Percentiles rank a stretch among this genome's conserved stretches.
Conservation (phyloP, 352 stramenopile genomes). For the Phytopythium kandeliae region DNA sequence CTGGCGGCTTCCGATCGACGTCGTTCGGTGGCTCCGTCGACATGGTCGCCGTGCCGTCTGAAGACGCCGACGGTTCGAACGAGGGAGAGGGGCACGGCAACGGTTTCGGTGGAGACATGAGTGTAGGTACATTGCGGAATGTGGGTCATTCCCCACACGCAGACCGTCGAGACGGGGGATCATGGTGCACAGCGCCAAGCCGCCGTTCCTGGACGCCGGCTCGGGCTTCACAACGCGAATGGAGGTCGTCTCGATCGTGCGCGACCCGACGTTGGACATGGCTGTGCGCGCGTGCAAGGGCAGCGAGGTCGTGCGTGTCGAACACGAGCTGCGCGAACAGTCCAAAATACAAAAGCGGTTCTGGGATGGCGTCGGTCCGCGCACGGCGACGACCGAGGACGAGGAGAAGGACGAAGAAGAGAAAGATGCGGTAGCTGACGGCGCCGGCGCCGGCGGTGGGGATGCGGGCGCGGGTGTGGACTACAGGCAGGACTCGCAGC, state of each 20-base stretch:
- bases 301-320: slow-evolving; percentile 75
- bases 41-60: too few relatives aligned
- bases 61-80: too few relatives aligned
- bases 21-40: too few relatives aligned
- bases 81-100: too few relatives aligned
- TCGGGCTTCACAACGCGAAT: slow-evolving; percentile 94
- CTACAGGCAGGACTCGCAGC: slow-evolving; percentile 94
- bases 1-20: too few relatives aligned
- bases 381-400: slow-evolving; percentile 84
- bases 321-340: slow-evolving; percentile 68
- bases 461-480: slow-evolving; percentile 61
- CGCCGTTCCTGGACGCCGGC: slow-evolving; percentile 94
- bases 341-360: slow-evolving; percentile 98
- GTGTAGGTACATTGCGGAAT: too few relatives aligned
- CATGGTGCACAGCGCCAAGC: slow-evolving; percentile 97
- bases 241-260: slow-evolving; percentile 94
- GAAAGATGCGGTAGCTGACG: too few relatives aligned
- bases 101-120: too few relatives aligned
- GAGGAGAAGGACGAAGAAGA: slow-evolving; percentile 50
- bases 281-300: slow-evolving; percentile 93
- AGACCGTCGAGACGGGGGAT: too few relatives aligned
- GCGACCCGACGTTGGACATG: slow-evolving; percentile 95
- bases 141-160: too few relatives aligned
- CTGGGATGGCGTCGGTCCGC: slow-evolving; percentile 96
- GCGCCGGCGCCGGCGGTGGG: slow-evolving; percentile 27